Percentiles rank a stretch among this genome's conserved stretches.
Evolutionary conservation across 176 grass and related monocot genomes (phyloP).

Genomic region (Juncus effusus): DNA sequence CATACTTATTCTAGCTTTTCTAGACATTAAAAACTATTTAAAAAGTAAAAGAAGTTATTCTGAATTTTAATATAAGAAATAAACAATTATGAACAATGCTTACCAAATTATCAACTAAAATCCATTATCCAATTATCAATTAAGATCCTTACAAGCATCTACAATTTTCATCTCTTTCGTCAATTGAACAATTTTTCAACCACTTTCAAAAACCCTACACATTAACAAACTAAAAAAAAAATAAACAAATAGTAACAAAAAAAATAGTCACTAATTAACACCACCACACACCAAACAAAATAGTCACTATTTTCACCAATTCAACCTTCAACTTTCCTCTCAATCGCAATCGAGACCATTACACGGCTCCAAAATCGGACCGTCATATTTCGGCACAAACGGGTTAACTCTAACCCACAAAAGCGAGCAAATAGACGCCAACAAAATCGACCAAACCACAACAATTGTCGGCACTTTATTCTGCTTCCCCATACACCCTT

Average conservation of each 20-base stretch:
- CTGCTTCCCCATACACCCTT: constrained; percentile 51
- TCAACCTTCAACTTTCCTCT: constrained; percentile 1
- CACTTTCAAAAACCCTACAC: constrained; percentile 2
- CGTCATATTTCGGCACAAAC: constrained; percentile 36
- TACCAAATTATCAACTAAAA: background rate
- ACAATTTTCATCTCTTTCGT: background rate
- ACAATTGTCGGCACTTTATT: constrained; percentile 43
- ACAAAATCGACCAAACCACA: constrained; percentile 44
- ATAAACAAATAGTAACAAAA: constrained; percentile 10
- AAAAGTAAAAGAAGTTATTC: too few species aligned
- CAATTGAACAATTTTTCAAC: background rate
- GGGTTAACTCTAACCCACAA: constrained; percentile 47
- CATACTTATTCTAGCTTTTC: too few species aligned
- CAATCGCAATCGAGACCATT: constrained; percentile 37
- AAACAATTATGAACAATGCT: too few species aligned
- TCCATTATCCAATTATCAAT: too few species aligned
- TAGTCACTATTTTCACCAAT: constrained; percentile 7
- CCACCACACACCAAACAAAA: constrained; percentile 20
- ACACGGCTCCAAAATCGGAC: constrained; percentile 42
- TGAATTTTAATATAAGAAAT: too few species aligned
- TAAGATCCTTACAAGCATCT: too few species aligned
- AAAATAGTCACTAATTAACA: constrained; percentile 6
- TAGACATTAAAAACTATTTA: too few species aligned
- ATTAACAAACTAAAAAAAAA: constrained; percentile 25
- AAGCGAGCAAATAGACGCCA: constrained; percentile 42